phyloP scores from a whole-genome alignment of 31 red algal genomes.

The Asparagopsis taxiformis region DNA sequence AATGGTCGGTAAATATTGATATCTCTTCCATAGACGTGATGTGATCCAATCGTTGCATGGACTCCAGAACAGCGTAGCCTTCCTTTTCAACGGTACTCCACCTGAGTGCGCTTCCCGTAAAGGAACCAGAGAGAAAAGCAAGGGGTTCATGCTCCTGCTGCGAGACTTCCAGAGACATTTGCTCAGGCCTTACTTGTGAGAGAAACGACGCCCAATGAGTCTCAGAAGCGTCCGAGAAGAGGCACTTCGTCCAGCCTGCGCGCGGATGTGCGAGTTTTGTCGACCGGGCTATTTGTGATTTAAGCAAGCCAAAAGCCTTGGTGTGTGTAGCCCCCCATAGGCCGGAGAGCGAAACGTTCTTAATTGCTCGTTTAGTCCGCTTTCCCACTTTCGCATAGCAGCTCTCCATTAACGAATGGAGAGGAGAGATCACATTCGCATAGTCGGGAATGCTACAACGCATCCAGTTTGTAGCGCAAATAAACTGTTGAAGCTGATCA shows the following conservation, averaged over 20 bases:
- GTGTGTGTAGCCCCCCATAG: neutral
- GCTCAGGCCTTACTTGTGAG: neutral
- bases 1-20: conserved; percentile 8
- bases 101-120: neutral
- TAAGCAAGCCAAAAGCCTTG: neutral
- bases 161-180: neutral
- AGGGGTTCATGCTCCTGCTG: conserved; percentile 10
- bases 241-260: neutral
- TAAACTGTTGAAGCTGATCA: conserved; percentile 31
- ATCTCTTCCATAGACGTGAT: neutral
- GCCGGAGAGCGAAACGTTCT: neutral
- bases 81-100: conserved; percentile 17
- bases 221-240: conserved; percentile 9
- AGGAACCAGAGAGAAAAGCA: conserved; percentile 14
- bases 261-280: neutral
- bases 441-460: conserved; percentile 23
- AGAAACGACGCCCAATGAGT: conserved; percentile 6
- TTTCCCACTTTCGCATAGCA: conserved; percentile 25
- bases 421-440: conserved; percentile 1
- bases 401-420: conserved; percentile 16
- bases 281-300: neutral
- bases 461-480: conserved; percentile 44
- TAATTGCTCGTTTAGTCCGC: conserved; percentile 13
- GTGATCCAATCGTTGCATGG: neutral
- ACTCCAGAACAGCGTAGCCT: neutral